Percentiles rank a stretch among this genome's conserved stretches.
phyloP scores from a whole-genome alignment of 257 asterid species.

The Solanum peruvianum region DNA sequence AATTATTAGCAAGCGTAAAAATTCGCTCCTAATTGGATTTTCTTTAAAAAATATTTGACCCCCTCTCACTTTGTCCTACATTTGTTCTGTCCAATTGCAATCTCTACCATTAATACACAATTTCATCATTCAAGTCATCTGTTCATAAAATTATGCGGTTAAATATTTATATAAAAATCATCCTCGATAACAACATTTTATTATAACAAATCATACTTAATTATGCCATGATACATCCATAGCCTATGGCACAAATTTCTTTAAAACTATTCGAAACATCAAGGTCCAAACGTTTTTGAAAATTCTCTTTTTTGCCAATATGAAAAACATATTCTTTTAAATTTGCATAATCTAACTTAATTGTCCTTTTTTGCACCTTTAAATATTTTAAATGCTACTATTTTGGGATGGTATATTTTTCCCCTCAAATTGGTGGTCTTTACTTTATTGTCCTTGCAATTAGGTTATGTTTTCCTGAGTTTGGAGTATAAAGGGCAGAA shows the following conservation, averaged over 20 bases:
- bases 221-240: not conserved
- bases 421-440: not conserved
- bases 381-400: not conserved
- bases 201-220: no score
- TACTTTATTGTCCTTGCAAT: no score
- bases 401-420: not conserved
- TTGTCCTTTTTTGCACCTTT: not conserved
- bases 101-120: not conserved
- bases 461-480: not conserved
- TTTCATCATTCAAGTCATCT: not conserved
- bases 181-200: not conserved
- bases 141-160: no score
- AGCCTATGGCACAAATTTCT: not conserved
- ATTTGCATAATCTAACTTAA: not conserved
- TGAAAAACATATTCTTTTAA: not conserved
- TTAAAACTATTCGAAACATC: not conserved
- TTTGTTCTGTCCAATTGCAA: not conserved
- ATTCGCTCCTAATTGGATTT: not conserved
- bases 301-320: no score
- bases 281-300: not conserved
- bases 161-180: no score
- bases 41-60: not conserved
- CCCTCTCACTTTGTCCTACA: not conserved
- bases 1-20: no score
- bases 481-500: no score